Evolutionary conservation across 192 early-diverging fungal species (phyloP).

Genomic region (Geosiphon pyriformis): DNA sequence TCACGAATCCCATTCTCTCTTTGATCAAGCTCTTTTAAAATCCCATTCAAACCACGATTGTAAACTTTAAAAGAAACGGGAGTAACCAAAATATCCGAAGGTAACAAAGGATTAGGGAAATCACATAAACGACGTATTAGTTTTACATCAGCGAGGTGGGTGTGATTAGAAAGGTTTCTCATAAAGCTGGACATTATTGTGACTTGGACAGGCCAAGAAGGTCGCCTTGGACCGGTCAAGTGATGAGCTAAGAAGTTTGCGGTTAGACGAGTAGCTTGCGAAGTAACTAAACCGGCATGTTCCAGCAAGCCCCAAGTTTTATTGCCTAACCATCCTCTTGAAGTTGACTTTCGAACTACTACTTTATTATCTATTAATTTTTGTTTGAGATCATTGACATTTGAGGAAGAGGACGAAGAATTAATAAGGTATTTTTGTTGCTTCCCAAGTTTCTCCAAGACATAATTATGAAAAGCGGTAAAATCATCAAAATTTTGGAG

Average conservation of each 20-base stretch:
- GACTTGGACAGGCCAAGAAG: slow-evolving; percentile 38
- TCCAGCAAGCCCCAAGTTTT: slow-evolving; percentile 8
- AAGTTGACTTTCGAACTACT: background rate
- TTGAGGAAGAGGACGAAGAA: background rate
- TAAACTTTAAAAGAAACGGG: slow-evolving; percentile 17
- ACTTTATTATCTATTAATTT: background rate
- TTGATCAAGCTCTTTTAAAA: slow-evolving; percentile 3
- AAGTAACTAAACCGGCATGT: slow-evolving; percentile 6
- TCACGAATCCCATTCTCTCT: slow-evolving; percentile 1
- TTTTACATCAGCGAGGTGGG: slow-evolving; percentile 11
- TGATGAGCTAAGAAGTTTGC: slow-evolving; percentile 31
- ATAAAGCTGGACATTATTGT: slow-evolving; percentile 11
- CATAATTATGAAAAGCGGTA: background rate
- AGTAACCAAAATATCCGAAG: slow-evolving; percentile 16
- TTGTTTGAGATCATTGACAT: background rate
- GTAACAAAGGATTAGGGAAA: background rate
- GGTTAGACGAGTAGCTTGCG: slow-evolving; percentile 25
- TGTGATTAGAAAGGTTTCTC: slow-evolving; percentile 9
- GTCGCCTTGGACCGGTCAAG: slow-evolving; percentile 39
- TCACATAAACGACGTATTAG: background rate
- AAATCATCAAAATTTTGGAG: background rate
- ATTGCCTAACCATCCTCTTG: background rate
- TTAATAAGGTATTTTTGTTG: background rate
- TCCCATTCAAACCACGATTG: slow-evolving; percentile 6
- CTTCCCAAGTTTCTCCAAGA: background rate